Evolutionary conservation across 2,329 filamentous ascomycete species (phyloP).

Genomic region (Ophiostoma ulmi): DNA sequence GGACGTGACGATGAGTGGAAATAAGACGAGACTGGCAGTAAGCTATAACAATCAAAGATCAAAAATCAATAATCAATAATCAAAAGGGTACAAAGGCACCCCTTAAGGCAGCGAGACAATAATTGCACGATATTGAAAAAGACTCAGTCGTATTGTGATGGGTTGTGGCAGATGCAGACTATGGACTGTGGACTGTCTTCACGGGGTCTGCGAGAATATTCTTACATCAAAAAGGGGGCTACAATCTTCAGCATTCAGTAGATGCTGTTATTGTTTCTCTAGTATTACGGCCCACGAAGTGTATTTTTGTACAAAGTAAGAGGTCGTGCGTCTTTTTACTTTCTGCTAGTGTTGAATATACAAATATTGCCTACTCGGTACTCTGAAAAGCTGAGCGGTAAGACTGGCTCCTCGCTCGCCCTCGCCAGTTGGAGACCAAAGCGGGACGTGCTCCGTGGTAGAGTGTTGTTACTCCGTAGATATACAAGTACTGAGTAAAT

Average conservation of each 20-base stretch:
- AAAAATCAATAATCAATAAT: not conserved
- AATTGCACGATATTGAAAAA: slow-evolving; percentile 1
- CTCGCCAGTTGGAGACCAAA: not conserved
- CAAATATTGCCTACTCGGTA: not conserved
- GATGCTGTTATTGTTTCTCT: not conserved
- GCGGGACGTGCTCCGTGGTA: slow-evolving; percentile 13
- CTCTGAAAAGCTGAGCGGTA: not conserved
- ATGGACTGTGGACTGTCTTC: not conserved
- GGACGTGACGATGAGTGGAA: not conserved
- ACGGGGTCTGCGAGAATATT: too few species aligned
- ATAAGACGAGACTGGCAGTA: not conserved
- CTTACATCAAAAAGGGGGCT: too few species aligned
- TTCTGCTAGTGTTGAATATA: not conserved
- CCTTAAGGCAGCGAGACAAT: not conserved
- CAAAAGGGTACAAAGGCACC: not conserved
- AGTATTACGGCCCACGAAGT: slow-evolving; percentile 2
- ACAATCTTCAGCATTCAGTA: not conserved
- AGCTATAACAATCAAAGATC: not conserved
- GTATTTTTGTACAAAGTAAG: not conserved
- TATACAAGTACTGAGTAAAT: not conserved
- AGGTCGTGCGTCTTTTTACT: not conserved
- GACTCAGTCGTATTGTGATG: slow-evolving; percentile 8
- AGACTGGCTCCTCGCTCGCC: not conserved
- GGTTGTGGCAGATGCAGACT: not conserved
- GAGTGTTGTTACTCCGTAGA: not conserved